Evolutionary conservation across 805 yeast species (phyloP).

Genomic region (Yarrowia sp.): DNA sequence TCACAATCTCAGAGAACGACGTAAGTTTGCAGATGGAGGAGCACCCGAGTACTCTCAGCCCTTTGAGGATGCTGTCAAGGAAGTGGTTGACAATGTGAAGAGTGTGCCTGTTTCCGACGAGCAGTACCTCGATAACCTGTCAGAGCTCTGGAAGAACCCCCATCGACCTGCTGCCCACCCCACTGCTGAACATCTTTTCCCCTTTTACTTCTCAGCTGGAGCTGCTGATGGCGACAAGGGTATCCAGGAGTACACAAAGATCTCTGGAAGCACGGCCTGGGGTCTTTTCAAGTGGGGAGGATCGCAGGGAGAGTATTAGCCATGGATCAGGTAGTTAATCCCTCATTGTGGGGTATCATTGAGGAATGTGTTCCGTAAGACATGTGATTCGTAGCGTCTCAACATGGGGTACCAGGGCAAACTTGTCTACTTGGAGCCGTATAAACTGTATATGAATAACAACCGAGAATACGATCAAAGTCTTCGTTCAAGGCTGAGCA

Average conservation of each 20-base stretch:
- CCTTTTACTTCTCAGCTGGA: conserved; percentile 68
- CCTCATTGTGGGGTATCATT: neutral
- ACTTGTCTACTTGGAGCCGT: conserved; percentile 1
- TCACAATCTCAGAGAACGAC: conserved; percentile 69
- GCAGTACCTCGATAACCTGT: conserved; percentile 50
- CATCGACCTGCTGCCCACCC: conserved; percentile 65
- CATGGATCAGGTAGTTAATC: neutral
- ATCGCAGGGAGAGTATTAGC: conserved; percentile 9
- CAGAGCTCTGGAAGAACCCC: conserved; percentile 52
- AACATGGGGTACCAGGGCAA: neutral
- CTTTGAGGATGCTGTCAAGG: conserved; percentile 58
- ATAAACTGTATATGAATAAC: neutral
- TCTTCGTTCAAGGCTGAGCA: conserved; percentile 3
- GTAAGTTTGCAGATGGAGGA: conserved; percentile 44
- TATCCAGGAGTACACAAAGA: conserved; percentile 21
- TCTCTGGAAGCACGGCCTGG: conserved; percentile 14
- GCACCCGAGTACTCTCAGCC: conserved; percentile 58
- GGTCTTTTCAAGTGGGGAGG: conserved; percentile 35
- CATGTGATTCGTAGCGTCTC: neutral
- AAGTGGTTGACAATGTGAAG: conserved; percentile 28
- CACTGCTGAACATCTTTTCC: conserved; percentile 75
- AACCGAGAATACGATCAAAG: conserved; percentile 3
- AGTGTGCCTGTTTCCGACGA: conserved; percentile 50
- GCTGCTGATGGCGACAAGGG: conserved; percentile 48
- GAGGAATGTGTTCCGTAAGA: neutral